These are phyloP conservation scores for grape (Vitis vinifera) DNA, from an alignment of 164 flowering plant genomes.

Conservation along the genomic window DNA sequence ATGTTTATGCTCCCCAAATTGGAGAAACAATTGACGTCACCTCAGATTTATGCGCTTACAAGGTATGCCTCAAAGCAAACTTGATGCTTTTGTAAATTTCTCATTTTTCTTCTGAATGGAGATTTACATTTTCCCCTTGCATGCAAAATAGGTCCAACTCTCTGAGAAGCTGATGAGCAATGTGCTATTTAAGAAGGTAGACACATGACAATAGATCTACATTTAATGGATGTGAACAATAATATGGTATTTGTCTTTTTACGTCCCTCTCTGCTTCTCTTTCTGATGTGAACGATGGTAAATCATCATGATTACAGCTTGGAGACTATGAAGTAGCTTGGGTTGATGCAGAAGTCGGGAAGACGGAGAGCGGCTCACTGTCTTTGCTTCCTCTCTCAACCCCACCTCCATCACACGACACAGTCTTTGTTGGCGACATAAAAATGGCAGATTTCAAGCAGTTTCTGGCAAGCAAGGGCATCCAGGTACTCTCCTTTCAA, in stretches of 20 bases:
- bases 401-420: slow-evolving; percentile 78
- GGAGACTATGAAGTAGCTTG: slow-evolving; percentile 97
- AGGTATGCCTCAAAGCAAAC: slow-evolving; percentile 40
- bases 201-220: neutral
- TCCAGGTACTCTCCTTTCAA: slow-evolving; percentile 52
- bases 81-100: neutral
- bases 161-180: slow-evolving; percentile 95
- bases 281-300: neutral
- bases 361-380: slow-evolving; percentile 63
- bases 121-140: neutral
- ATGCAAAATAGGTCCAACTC: slow-evolving; percentile 71
- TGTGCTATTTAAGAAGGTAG: slow-evolving; percentile 92
- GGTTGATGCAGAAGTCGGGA: slow-evolving; percentile 88
- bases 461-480: slow-evolving; percentile 82
- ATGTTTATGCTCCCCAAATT: slow-evolving; percentile 96
- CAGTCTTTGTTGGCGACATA: slow-evolving; percentile 91
- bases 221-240: too few species aligned
- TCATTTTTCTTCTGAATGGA: neutral
- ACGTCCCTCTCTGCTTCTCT: neutral
- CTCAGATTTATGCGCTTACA: slow-evolving; percentile 95
- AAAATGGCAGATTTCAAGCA: slow-evolving; percentile 98
- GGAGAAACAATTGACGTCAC: slow-evolving; percentile 94
- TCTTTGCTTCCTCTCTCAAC: slow-evolving; percentile 77
- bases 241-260: neutral
- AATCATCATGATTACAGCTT: slow-evolving; percentile 47